Conservation (phyloP, 2,329 filamentous ascomycete species). For the Tolypocladium pustulatum region DNA sequence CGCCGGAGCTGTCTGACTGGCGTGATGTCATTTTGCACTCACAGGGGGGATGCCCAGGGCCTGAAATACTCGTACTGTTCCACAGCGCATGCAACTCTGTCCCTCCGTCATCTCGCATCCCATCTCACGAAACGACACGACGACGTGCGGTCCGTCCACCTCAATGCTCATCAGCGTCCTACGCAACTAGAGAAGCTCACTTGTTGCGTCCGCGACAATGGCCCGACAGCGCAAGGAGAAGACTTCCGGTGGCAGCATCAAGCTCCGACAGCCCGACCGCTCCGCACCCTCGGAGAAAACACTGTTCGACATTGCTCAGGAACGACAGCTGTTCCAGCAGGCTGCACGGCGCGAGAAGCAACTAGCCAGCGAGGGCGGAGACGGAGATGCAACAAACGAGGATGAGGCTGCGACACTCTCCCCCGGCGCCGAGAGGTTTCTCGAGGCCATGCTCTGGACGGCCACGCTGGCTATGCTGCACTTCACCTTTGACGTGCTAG, state of each 20-base stretch:
- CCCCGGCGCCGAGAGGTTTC: constrained; percentile 36
- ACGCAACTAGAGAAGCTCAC: not conserved
- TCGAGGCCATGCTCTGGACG: constrained; percentile 48
- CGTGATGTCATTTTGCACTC: not conserved
- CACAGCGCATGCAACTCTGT: not conserved
- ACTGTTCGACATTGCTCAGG: constrained; percentile 61
- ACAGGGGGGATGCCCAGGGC: not conserved
- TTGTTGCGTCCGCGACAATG: constrained; percentile 26
- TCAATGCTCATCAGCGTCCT: not conserved
- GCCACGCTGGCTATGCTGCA: constrained; percentile 60
- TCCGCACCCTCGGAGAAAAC: constrained; percentile 52
- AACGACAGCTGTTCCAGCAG: constrained; percentile 46
- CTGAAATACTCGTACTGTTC: not conserved
- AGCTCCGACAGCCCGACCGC: constrained; percentile 59
- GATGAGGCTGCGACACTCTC: constrained; percentile 20
- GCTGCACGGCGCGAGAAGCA: constrained; percentile 28
- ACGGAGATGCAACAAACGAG: constrained; percentile 17
- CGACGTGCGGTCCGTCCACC: not conserved
- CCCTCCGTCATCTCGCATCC: not conserved
- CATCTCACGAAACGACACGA: not conserved
- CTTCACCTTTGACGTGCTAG: constrained; percentile 68
- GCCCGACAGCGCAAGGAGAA: constrained; percentile 39
- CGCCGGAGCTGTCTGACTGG: not conserved
- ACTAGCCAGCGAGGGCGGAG: constrained; percentile 13
- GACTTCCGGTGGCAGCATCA: constrained; percentile 39